Base-by-base conservation (phyloP, 768 basidiomycete genomes). In the Rhizopogon sp. region DNA sequence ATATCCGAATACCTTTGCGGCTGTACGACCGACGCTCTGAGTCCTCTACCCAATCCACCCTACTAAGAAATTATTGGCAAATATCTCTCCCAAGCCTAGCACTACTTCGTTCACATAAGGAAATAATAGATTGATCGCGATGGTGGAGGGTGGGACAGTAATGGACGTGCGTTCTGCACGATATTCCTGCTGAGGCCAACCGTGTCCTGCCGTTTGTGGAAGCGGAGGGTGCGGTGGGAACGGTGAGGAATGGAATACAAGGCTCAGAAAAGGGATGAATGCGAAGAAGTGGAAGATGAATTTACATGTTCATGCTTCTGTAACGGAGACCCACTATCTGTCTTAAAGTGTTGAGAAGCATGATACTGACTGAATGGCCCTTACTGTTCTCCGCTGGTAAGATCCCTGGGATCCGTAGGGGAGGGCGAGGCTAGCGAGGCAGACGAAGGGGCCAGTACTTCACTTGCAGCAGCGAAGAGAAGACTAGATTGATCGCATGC, bases 61-160 rank as follows among this genome's bases (percentile, higher is more conserved):
- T n/a, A 88, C 70, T 17, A 90, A 67, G 16, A 89, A 77, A 43
- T 87, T 81, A 69, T 88, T 88, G 37, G 88, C 92, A 66, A 94
- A 93, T 49, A 96, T 88, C 71, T 95, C 93, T 41, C 93, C 93
- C 65, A 95, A 94, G n/a, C 93, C 93, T 50, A 94, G 82, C 93
- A 96, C 94, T 55, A 95, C 88, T 17, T 93, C 93, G 60, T 95
- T 96, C 9, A 95, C 80, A 69, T 94, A 96, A 0, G 93, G 93
- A 39, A 95, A 76, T 1, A 89, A 66, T 57, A 95, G 67, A 67
- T 96, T 95, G 67, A 95, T 89, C 29, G 88, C 81, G 45, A 93
- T 75, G 25, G 82, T 82, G 29, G 84, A 81, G 2, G 69, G 60
- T 16, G 59, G 60, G 6, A 47, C 31, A 6, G 66, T 63, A 50